Conservation (phyloP, 768 basidiomycete species). For the Auricularia sp. region DNA sequence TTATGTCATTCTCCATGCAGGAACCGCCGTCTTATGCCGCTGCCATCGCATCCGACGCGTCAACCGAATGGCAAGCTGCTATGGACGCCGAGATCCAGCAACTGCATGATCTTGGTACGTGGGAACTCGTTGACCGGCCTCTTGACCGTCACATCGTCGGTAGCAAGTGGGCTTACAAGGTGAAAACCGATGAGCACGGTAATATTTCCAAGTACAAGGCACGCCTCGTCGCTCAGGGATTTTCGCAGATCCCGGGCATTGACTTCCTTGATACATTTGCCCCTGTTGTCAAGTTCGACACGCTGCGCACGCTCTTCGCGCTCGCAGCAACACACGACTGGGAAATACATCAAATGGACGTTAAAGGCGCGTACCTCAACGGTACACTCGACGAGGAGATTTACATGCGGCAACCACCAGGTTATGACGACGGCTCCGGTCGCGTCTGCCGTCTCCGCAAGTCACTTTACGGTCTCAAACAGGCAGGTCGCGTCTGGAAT, state of each 20-base stretch:
- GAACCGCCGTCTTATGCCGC: slow-evolving; percentile 11
- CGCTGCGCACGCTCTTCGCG: slow-evolving; percentile 26
- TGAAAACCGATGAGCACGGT: slow-evolving; percentile 20
- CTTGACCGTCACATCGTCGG: slow-evolving; percentile 14
- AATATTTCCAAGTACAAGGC: slow-evolving; percentile 24
- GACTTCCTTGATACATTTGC: slow-evolving; percentile 18
- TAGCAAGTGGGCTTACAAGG: slow-evolving; percentile 19
- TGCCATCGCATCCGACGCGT: slow-evolving; percentile 12
- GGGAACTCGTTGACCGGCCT: slow-evolving; percentile 15
- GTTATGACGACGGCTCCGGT: slow-evolving; percentile 15
- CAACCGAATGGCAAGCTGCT: slow-evolving; percentile 14
- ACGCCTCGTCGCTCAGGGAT: slow-evolving; percentile 32
- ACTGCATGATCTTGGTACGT: slow-evolving; percentile 18
- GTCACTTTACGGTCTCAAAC: slow-evolving; percentile 29
- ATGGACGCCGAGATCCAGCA: slow-evolving; percentile 15
- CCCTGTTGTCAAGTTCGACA: slow-evolving; percentile 11
- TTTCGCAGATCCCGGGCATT: slow-evolving; percentile 28
- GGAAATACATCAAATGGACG: slow-evolving; percentile 30
- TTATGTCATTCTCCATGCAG: slow-evolving; percentile 3
- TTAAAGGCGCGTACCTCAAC: slow-evolving; percentile 32
- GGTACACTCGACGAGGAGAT: slow-evolving; percentile 25
- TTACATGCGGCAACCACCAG: slow-evolving; percentile 33
- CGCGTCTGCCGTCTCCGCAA: slow-evolving; percentile 13
- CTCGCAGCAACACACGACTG: slow-evolving; percentile 25
- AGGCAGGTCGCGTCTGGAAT: slow-evolving; percentile 27